Evolutionary conservation across 2,329 filamentous ascomycete species (phyloP).

Genomic region (Cordyceps javanica): DNA sequence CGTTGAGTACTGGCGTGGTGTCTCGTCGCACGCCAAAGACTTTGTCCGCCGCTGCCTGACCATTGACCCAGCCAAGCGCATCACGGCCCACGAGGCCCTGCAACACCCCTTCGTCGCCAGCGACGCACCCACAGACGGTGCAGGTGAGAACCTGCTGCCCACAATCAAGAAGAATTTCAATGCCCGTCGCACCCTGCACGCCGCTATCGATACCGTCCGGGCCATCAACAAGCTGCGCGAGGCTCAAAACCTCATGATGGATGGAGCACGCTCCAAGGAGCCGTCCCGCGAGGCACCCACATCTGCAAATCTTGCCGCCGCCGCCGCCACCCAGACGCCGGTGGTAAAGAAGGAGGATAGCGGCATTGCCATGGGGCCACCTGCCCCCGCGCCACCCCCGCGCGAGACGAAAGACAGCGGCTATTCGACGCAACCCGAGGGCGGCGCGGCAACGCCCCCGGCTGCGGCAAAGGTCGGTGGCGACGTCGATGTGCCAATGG

Average conservation of each 20-base stretch:
- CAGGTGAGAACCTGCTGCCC: constrained; percentile 57
- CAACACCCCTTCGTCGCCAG: constrained; percentile 60
- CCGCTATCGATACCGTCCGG: constrained; percentile 64
- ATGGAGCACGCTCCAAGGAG: constrained; percentile 49
- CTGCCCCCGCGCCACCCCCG: neutral
- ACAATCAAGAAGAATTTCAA: constrained; percentile 73
- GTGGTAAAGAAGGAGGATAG: constrained; percentile 37
- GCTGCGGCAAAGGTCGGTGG: constrained; percentile 1
- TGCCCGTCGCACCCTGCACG: constrained; percentile 60
- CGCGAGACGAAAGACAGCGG: constrained; percentile 39
- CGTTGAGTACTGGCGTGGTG: constrained; percentile 91
- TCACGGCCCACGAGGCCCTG: constrained; percentile 80
- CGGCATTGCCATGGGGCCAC: constrained; percentile 31
- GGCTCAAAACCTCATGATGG: constrained; percentile 55
- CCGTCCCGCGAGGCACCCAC: constrained; percentile 32
- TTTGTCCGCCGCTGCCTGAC: constrained; percentile 92
- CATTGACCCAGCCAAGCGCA: constrained; percentile 77
- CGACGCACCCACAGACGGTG: constrained; percentile 39
- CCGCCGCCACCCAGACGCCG: constrained; percentile 21
- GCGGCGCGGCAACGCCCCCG: neutral
- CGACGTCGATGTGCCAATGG: constrained; percentile 42
- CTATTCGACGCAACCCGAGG: constrained; percentile 37
- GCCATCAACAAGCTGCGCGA: constrained; percentile 67
- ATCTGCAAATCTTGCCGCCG: neutral
- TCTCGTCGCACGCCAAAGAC: constrained; percentile 77